These are phyloP conservation scores for Lepiota brunneoincarnata DNA, from an alignment of 768 basidiomycete species.

Conservation along the genomic window DNA sequence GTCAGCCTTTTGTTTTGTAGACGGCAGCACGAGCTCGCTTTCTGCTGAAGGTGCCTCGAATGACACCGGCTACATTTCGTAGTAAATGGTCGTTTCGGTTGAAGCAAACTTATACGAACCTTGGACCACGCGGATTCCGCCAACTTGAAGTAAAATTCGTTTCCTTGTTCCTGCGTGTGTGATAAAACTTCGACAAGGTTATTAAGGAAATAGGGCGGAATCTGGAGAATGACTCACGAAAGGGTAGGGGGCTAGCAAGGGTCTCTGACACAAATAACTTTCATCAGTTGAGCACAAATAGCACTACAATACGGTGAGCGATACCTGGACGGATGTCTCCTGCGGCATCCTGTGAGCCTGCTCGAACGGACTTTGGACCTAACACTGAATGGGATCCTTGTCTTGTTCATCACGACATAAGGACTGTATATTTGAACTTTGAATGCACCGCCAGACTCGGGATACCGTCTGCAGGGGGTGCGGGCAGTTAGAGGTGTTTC, in stretches of 20 bases:
- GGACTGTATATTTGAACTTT: constrained; percentile 94
- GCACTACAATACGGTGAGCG: constrained; percentile 10
- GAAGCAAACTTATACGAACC: constrained; percentile 32
- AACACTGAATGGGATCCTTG: constrained; percentile 76
- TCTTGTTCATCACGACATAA: constrained; percentile 91
- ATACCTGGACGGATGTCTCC: constrained; percentile 70
- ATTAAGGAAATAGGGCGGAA: constrained; percentile 3
- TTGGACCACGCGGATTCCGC: constrained; percentile 90
- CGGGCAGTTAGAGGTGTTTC: neutral
- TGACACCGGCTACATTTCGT: constrained; percentile 59
- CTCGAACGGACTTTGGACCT: constrained; percentile 62
- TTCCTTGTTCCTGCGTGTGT: constrained; percentile 73
- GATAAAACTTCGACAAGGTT: constrained; percentile 66
- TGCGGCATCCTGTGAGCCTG: constrained; percentile 76
- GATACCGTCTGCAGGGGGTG: constrained; percentile 54
- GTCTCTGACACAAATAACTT: constrained; percentile 13
- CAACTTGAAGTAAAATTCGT: constrained; percentile 80
- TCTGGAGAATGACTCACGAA: constrained; percentile 55
- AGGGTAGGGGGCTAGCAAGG: constrained; percentile 62
- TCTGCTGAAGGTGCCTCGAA: constrained; percentile 94
- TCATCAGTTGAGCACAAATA: neutral
- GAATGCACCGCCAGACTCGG: constrained; percentile 92
- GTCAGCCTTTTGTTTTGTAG: constrained; percentile 57
- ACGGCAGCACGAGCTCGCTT: constrained; percentile 71
- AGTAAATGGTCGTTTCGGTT: neutral